Conservation (phyloP, 2,329 filamentous ascomycete genomes). For the Atkinsonella texensis region DNA sequence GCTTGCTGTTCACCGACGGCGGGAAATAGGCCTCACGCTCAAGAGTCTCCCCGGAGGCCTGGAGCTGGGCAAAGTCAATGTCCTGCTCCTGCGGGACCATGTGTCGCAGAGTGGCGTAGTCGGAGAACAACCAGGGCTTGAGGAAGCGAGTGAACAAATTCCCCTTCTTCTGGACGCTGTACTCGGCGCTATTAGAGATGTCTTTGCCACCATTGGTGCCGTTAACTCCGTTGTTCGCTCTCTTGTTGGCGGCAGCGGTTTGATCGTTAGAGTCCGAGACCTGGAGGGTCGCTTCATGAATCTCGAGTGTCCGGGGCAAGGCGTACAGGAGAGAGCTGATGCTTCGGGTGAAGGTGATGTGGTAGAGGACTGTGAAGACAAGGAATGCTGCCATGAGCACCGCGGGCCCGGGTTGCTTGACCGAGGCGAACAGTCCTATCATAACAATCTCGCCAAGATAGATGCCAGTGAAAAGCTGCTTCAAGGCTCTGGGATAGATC, state of each 20-base stretch:
- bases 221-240: constrained; percentile 3
- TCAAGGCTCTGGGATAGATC: constrained; percentile 75
- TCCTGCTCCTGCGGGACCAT: constrained; percentile 51
- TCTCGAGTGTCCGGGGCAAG: constrained; percentile 49
- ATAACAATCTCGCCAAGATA: constrained; percentile 73
- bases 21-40: constrained; percentile 61
- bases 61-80: constrained; percentile 29
- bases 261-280: constrained; percentile 13
- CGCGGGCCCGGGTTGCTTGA: constrained; percentile 54
- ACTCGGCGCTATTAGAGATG: constrained; percentile 11
- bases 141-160: constrained; percentile 49
- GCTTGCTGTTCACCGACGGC: constrained; percentile 49
- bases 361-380: constrained; percentile 64
- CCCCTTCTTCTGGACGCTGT: constrained; percentile 30
- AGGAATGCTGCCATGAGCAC: constrained; percentile 65
- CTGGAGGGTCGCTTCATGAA: constrained; percentile 29
- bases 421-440: constrained; percentile 68
- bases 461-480: constrained; percentile 72
- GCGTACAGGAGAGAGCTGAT: constrained; percentile 61
- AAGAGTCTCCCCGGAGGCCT: constrained; percentile 47
- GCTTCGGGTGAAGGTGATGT: constrained; percentile 57
- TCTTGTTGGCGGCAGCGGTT: constrained; percentile 11
- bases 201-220: constrained; percentile 7
- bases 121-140: constrained; percentile 63
- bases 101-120: constrained; percentile 59